phyloP scores from a whole-genome alignment of 2,329 filamentous ascomycete genomes.

The Colletotrichum phormii region DNA sequence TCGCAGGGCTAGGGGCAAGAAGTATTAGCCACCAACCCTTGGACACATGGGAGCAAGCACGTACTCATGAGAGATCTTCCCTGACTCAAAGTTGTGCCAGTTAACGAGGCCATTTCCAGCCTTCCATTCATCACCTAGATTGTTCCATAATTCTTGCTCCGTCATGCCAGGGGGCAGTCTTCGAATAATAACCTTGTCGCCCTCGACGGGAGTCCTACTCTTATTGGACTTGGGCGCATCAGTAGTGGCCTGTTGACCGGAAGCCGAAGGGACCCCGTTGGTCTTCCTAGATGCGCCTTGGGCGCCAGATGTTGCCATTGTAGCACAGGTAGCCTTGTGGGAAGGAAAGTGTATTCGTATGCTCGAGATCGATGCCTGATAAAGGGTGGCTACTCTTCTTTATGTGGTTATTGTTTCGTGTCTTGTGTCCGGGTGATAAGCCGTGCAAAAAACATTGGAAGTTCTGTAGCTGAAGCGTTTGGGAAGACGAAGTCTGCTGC shows the following conservation, averaged over 20 bases:
- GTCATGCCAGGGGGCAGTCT: slow-evolving; percentile 89
- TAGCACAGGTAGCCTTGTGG: background rate
- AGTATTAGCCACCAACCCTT: slow-evolving; percentile 18
- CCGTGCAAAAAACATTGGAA: background rate
- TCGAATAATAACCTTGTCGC: slow-evolving; percentile 87
- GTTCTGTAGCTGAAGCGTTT: background rate
- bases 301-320: slow-evolving; percentile 31
- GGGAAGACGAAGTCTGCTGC: background rate
- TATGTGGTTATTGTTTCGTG: slow-evolving; percentile 17
- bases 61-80: slow-evolving; percentile 87
- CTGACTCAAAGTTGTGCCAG: slow-evolving; percentile 76
- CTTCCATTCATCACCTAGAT: slow-evolving; percentile 85
- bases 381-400: slow-evolving; percentile 9
- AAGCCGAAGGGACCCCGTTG: slow-evolving; percentile 66
- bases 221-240: slow-evolving; percentile 56
- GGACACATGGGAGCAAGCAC: slow-evolving; percentile 44
- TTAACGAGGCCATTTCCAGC: slow-evolving; percentile 84
- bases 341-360: background rate
- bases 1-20: slow-evolving; percentile 72
- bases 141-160: slow-evolving; percentile 77
- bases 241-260: slow-evolving; percentile 55
- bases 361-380: background rate
- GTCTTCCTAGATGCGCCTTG: slow-evolving; percentile 47
- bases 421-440: background rate
- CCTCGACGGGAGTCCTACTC: slow-evolving; percentile 64